Conservation (phyloP, 257 asterid species). For the Nicotiana attenuata region DNA sequence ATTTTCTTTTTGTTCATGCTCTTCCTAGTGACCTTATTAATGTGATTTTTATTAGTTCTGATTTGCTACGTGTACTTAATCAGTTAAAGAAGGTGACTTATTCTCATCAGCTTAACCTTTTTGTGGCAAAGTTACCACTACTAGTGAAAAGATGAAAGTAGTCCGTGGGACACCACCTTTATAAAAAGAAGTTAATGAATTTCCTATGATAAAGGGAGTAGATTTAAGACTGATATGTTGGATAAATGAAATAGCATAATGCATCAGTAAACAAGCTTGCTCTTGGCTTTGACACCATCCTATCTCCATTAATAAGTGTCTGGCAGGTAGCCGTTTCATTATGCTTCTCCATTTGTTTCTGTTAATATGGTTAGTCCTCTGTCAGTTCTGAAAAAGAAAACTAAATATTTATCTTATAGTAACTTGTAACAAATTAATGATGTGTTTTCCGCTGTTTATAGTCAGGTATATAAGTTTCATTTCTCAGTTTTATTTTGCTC, state of each 20-base stretch:
- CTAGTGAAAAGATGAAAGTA: background rate
- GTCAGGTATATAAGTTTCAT: background rate
- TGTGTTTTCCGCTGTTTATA: background rate
- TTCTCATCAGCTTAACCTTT: background rate
- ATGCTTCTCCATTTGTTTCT: background rate
- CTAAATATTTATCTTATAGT: background rate
- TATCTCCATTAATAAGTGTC: background rate
- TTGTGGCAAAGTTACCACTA: background rate
- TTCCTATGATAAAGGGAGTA: background rate
- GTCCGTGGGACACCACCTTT: background rate
- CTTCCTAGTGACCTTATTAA: background rate
- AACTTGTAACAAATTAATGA: background rate
- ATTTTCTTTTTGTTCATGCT: background rate
- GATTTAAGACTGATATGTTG: background rate
- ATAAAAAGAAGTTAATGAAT: background rate
- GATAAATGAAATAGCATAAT: background rate
- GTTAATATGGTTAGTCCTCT: background rate
- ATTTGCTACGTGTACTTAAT: background rate
- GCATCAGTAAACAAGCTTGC: background rate
- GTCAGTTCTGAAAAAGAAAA: background rate
- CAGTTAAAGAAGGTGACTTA: background rate
- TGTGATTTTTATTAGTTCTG: background rate
- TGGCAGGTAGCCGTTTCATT: background rate
- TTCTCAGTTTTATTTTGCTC: background rate
- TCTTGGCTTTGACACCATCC: background rate